Conservation (phyloP, 139 green algal species). For the Marvania coccoides region DNA sequence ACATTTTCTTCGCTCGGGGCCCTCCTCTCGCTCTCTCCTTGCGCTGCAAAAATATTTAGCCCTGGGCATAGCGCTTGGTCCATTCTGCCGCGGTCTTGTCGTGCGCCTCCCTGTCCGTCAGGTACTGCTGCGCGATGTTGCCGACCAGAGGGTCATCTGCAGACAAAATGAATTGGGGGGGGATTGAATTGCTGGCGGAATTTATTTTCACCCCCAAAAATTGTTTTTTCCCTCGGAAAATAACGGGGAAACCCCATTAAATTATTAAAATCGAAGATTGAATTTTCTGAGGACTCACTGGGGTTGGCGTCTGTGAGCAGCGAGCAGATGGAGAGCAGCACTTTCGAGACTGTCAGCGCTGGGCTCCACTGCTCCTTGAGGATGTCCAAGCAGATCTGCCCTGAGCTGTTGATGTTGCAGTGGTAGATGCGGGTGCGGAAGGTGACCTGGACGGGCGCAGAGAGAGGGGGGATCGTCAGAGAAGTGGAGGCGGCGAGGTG, state of each 20-base stretch:
- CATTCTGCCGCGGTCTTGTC: constrained; percentile 88
- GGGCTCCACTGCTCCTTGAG: constrained; percentile 90
- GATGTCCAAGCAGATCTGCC: constrained; percentile 86
- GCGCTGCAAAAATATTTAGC: too few species aligned
- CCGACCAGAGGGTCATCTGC: constrained; percentile 86
- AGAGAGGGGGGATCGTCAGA: not conserved
- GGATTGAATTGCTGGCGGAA: too few species aligned
- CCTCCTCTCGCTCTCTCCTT: too few species aligned
- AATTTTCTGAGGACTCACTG: constrained; percentile 35
- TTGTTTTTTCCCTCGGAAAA: too few species aligned
- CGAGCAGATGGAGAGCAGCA: constrained; percentile 85
- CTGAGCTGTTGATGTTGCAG: constrained; percentile 87
- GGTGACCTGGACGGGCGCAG: constrained; percentile 35
- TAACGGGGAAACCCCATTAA: not conserved
- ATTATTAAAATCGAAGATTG: not conserved
- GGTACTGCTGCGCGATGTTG: constrained; percentile 82
- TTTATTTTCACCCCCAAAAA: too few species aligned
- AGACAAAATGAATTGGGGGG: not conserved
- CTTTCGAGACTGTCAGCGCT: constrained; percentile 82
- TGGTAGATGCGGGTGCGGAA: constrained; percentile 92
- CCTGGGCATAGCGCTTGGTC: constrained; percentile 79
- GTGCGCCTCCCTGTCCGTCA: constrained; percentile 73
- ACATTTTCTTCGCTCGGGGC: too few species aligned
- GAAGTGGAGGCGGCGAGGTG: not conserved
- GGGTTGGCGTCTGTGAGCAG: constrained; percentile 90